Percentiles rank a stretch among this genome's conserved stretches.
Evolutionary conservation across 106 monocot genomes (phyloP).

Genomic region (Allium sativum): DNA sequence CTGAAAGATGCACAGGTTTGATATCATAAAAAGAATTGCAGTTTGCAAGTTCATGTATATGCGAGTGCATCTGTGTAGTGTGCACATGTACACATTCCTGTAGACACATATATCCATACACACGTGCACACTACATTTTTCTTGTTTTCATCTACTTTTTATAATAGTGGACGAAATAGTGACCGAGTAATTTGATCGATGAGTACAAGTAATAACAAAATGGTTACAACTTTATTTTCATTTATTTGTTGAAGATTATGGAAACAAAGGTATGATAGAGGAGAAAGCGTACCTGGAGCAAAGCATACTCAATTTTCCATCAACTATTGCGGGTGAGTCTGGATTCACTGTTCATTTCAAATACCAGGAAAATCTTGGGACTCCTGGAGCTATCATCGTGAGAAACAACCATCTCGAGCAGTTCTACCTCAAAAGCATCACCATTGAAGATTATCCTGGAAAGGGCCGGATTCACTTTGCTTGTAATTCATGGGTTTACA

Average conservation of each 20-base stretch:
- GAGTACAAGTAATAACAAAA: too few species aligned
- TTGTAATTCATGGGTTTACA: slow-evolving; percentile 71
- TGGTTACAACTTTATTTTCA: too few species aligned
- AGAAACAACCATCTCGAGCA: slow-evolving; percentile 31
- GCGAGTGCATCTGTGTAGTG: too few species aligned
- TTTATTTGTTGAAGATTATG: too few species aligned
- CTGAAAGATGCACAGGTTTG: slow-evolving; percentile 93
- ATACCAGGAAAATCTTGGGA: slow-evolving; percentile 18
- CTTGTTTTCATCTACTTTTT: too few species aligned
- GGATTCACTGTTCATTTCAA: slow-evolving; percentile 17
- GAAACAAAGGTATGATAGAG: slow-evolving; percentile 25
- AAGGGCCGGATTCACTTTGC: slow-evolving; percentile 39
- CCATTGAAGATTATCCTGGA: slow-evolving; percentile 35
- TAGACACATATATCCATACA: too few species aligned
- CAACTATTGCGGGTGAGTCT: slow-evolving; percentile 19
- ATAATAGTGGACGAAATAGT: too few species aligned
- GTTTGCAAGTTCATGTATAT: background rate
- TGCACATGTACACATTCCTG: too few species aligned
- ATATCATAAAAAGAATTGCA: background rate
- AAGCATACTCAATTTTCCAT: slow-evolving; percentile 3
- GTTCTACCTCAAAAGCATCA: slow-evolving; percentile 58
- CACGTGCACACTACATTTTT: too few species aligned
- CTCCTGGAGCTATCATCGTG: slow-evolving; percentile 39
- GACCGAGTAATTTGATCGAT: too few species aligned
- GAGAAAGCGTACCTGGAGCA: slow-evolving; percentile 25